Percentiles rank a stretch among this genome's conserved stretches.
Conservation (phyloP, 345 rosid species). For the Eucalyptus lansdowneana region DNA sequence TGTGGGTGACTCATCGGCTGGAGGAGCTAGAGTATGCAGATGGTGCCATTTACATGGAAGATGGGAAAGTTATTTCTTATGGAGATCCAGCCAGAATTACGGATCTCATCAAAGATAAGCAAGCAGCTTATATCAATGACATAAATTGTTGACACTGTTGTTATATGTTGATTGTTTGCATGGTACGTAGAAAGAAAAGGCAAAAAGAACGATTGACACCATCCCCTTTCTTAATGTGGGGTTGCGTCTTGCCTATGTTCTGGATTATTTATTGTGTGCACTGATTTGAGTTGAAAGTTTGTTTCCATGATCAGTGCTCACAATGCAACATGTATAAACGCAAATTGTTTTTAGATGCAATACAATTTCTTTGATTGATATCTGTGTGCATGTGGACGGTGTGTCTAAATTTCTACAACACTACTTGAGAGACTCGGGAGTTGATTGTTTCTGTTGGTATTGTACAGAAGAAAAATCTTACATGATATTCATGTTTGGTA, state of each 20-base stretch:
- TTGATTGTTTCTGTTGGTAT: background rate
- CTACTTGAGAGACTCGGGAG: background rate
- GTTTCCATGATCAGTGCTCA: background rate
- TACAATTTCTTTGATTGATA: background rate
- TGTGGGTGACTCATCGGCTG: slow-evolving; percentile 92
- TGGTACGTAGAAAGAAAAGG: background rate
- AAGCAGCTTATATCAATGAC: slow-evolving; percentile 33
- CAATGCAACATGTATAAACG: background rate
- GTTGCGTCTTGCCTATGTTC: background rate
- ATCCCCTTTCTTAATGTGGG: background rate
- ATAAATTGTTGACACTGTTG: slow-evolving; percentile 21
- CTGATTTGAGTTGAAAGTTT: background rate
- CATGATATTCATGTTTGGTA: background rate
- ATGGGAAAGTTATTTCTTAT: slow-evolving; percentile 55
- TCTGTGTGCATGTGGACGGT: background rate
- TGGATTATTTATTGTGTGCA: background rate
- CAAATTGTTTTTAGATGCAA: background rate
- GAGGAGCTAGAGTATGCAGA: slow-evolving; percentile 88
- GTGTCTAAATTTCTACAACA: background rate
- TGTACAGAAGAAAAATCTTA: background rate
- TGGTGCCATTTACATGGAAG: slow-evolving; percentile 85
- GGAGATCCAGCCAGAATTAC: slow-evolving; percentile 53
- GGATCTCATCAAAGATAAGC: slow-evolving; percentile 44
- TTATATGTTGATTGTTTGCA: background rate
- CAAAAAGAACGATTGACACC: background rate